Evolutionary conservation across 805 yeast genomes (phyloP), one percentile per base, ranked within the genome.

Genomic region (Wickerhamiella dianesei): DNA sequence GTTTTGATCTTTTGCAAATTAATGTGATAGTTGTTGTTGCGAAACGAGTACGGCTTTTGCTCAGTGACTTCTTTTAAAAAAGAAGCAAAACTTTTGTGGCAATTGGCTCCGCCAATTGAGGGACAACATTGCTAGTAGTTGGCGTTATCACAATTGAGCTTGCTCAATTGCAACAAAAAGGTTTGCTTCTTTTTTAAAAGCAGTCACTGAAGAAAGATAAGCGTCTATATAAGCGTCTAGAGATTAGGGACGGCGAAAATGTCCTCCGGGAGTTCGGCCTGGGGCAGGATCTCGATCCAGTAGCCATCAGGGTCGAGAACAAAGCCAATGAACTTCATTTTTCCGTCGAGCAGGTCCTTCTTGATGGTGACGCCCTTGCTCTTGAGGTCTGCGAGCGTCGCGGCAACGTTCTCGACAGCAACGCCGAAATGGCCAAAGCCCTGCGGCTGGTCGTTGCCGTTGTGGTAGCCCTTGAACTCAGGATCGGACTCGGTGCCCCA

Each of bases 301-400:
- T 89, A 92, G 60, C 87, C 86, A 65, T 89, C 97, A 13, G 96
- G 96, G 60, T 89, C 98, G 49, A 71, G 69, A 47, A 89, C 63
- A 56, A 85, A 81, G 2, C 85, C 96, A 61, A 81, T 67, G 81
- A 87, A 82, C 50, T 70, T 66, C 53, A 71, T 68, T 37, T 59
- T 57, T 16, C 68, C 69, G 35, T 64, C 70, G 20, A 71, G 70
- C 45, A 59, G 66, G 44, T 69, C 62, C 46, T 64, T 62, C 53
- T 70, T 71, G 50, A 85, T 68, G 36, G 64, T 59, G 42, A 69
- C 75, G 20, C 77, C 77, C 50, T 66, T 64, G 41, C 60, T 56
- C 36, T 61, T 64, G 41, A 72, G 73, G 36, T 76, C 60, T 41
- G 71, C 74, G 20, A 72, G 61, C 48, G 82, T 76, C 49, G 74